Percentiles rank a stretch among this genome's conserved stretches.
These are phyloP conservation scores for Elongisporangium senticosum DNA, from an alignment of 352 stramenopile species.

Conservation along the genomic window DNA sequence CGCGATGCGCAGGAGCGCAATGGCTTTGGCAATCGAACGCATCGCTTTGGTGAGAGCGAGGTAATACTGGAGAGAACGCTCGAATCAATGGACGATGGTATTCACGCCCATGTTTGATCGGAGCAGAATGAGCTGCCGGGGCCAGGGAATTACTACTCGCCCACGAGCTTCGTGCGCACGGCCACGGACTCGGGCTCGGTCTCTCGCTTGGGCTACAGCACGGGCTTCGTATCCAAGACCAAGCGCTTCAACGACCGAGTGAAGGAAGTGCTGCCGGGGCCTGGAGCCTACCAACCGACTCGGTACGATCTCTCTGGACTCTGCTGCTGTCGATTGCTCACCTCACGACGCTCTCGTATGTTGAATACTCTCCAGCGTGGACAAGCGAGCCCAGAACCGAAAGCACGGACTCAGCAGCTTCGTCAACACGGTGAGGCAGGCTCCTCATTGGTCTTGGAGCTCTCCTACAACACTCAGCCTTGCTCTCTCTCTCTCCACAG, in stretches of 20 bases:
- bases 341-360: background rate
- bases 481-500: constrained; percentile 7
- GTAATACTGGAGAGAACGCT: constrained; percentile 14
- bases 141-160: constrained; percentile 67
- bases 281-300: constrained; percentile 56
- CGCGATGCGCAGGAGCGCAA: constrained; percentile 51
- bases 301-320: constrained; percentile 16
- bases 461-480: constrained; percentile 4
- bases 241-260: constrained; percentile 60
- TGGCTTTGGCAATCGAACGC: constrained; percentile 62
- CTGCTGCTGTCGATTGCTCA: background rate
- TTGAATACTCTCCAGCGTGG: constrained; percentile 23
- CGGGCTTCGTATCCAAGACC: constrained; percentile 72
- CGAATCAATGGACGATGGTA: no score
- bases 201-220: constrained; percentile 66
- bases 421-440: constrained; percentile 33
- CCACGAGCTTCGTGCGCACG: constrained; percentile 51
- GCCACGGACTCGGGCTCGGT: constrained; percentile 61
- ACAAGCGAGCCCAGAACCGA: constrained; percentile 45
- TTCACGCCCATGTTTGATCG: background rate
- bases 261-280: constrained; percentile 44
- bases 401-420: constrained; percentile 73
- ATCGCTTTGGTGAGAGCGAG: constrained; percentile 57
- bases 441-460: background rate
- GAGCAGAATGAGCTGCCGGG: constrained; percentile 64